These are phyloP conservation scores for Naumovozyma dairenensis DNA, from an alignment of 805 yeast genomes.

Conservation along the genomic window DNA sequence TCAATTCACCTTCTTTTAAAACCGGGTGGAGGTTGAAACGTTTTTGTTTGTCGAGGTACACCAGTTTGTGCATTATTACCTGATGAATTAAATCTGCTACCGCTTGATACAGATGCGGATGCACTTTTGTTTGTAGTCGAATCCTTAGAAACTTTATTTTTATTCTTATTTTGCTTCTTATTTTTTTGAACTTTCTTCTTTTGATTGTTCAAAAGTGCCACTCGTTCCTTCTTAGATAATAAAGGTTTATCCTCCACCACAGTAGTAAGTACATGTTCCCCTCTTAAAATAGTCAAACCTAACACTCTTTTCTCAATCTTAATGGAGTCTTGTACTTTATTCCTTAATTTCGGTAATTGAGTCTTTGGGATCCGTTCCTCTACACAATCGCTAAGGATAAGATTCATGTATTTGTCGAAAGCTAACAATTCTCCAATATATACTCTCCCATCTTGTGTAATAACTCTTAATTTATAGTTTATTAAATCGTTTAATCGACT, in stretches of 20 bases:
- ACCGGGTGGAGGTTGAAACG: conserved; percentile 42
- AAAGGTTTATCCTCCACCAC: conserved; percentile 53
- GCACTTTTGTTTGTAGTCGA: not conserved
- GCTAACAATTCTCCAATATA: conserved; percentile 76
- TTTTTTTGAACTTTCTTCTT: conserved; percentile 28
- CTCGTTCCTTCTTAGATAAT: conserved; percentile 32
- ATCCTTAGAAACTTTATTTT: conserved; percentile 4
- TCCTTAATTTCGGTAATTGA: conserved; percentile 30
- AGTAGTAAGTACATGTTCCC: conserved; percentile 69
- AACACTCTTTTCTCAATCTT: conserved; percentile 63
- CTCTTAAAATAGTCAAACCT: conserved; percentile 78
- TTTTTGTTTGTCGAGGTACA: conserved; percentile 28
- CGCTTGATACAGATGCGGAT: not conserved
- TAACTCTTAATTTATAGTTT: conserved; percentile 61
- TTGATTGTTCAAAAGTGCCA: conserved; percentile 25
- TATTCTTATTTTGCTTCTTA: conserved; percentile 20
- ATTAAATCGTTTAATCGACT: conserved; percentile 47
- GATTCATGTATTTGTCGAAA: conserved; percentile 81
- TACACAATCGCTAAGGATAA: conserved; percentile 75
- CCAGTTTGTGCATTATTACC: conserved; percentile 20
- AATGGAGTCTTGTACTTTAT: conserved; percentile 20
- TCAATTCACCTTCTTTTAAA: conserved; percentile 27
- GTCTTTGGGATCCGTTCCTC: conserved; percentile 71
- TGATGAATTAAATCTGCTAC: conserved; percentile 18
- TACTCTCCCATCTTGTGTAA: conserved; percentile 67